A percentile compares a stretch with the other conserved stretches of the same genome.
These are phyloP conservation scores for Liriodendron chinense DNA, from an alignment of 164 flowering plant genomes.

Conservation along the genomic window DNA sequence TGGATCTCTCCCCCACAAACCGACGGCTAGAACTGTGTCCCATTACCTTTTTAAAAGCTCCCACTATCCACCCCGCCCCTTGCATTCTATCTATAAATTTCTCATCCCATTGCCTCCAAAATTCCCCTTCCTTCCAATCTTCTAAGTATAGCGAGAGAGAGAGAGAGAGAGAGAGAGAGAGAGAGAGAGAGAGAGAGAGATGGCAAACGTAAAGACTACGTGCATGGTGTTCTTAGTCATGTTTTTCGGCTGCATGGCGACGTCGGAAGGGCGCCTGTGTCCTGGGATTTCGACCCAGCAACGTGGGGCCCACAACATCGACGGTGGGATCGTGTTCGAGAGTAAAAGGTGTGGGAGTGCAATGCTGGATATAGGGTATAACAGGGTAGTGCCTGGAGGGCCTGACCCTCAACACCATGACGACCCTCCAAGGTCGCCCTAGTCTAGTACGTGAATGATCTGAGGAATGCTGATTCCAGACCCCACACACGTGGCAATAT, in stretches of 20 bases:
- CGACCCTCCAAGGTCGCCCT: neutral
- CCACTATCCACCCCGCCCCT: neutral
- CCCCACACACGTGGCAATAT: neutral
- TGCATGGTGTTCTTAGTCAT: neutral
- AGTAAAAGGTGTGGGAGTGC: neutral
- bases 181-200: conserved; percentile 3
- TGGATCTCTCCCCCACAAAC: conserved; percentile 6
- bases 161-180: neutral
- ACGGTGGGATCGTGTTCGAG: neutral
- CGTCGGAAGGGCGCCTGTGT: neutral
- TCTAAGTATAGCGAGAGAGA: neutral
- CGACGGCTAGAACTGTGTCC: conserved; percentile 3
- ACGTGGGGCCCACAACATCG: neutral
- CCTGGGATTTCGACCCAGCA: neutral
- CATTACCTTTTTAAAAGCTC: neutral
- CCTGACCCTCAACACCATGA: conserved; percentile 8
- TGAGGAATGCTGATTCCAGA: neutral
- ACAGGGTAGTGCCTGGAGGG: conserved; percentile 9
- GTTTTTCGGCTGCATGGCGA: neutral
- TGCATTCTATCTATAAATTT: neutral
- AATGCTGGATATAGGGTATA: neutral
- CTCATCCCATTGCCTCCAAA: neutral
- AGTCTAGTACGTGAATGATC: neutral
- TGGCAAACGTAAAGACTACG: neutral
- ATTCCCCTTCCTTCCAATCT: conserved; percentile 8